Percentiles rank a stretch among this genome's conserved stretches.
phyloP scores from a whole-genome alignment of 1,284 basidiomycete species.

The Sanghuangporus baumii region DNA sequence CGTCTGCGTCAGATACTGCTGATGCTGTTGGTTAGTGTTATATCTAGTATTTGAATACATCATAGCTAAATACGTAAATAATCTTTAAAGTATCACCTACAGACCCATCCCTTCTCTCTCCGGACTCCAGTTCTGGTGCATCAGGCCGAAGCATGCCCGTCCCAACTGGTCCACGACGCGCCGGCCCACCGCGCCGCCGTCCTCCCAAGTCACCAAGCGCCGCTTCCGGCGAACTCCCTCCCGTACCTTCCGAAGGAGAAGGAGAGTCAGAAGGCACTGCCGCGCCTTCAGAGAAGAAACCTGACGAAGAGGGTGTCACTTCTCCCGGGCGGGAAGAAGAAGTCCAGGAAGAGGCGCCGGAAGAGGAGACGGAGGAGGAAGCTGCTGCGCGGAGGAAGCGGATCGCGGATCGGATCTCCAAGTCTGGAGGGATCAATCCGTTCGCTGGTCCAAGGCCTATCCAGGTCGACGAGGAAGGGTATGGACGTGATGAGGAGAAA shows the following conservation, averaged over 20 bases:
- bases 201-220: conserved; percentile 39
- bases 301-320: conserved; percentile 2
- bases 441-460: conserved; percentile 36
- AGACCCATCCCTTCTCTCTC: conserved; percentile 29
- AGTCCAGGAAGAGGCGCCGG: conserved; percentile 7
- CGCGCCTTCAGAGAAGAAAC: conserved; percentile 11
- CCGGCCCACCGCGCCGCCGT: conserved; percentile 65
- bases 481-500: not conserved
- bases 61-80: not conserved
- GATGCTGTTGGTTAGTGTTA: conserved; percentile 1
- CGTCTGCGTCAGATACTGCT: not conserved
- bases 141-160: conserved; percentile 53
- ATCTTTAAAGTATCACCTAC: conserved; percentile 16
- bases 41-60: not conserved
- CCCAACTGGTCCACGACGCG: conserved; percentile 60
- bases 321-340: conserved; percentile 3
- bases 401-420: conserved; percentile 55
- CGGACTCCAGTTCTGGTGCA: conserved; percentile 30
- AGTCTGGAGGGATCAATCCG: conserved; percentile 64
- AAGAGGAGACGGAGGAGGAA: conserved; percentile 42
- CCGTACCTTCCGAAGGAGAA: conserved; percentile 22
- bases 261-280: not conserved
- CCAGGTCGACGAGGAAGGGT: conserved; percentile 15
- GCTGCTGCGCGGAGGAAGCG: conserved; percentile 47
- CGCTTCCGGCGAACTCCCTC: conserved; percentile 18